Conservation (phyloP, 768 basidiomycete species). For the Naganishia randhawae region DNA sequence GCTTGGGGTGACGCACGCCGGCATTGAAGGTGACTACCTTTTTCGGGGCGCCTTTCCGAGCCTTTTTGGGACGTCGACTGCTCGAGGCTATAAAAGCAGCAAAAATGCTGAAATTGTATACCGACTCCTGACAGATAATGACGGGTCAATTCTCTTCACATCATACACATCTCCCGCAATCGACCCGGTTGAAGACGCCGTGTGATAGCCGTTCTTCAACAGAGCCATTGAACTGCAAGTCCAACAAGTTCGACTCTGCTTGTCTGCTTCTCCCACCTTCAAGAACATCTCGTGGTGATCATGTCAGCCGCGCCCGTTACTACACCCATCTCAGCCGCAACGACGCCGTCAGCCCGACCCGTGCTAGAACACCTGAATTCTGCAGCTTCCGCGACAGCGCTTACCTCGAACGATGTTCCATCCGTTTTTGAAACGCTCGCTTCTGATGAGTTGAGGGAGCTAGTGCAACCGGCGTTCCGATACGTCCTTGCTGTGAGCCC, state of each 20-base stretch:
- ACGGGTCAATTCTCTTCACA: background rate
- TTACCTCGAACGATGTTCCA: constrained; percentile 35
- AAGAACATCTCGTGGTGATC: background rate
- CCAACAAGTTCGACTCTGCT: background rate
- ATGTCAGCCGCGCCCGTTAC: constrained; percentile 1
- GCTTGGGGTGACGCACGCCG: too few species aligned
- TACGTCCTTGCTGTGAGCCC: constrained; percentile 79
- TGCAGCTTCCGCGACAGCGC: constrained; percentile 14
- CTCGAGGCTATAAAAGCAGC: background rate
- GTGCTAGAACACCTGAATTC: constrained; percentile 17
- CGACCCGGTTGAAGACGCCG: background rate
- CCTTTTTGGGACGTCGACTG: too few species aligned
- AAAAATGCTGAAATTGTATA: background rate
- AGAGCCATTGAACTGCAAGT: too few species aligned
- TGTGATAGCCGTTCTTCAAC: background rate
- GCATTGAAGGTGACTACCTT: too few species aligned
- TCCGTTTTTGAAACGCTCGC: constrained; percentile 82
- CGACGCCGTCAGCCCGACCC: constrained; percentile 5
- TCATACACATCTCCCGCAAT: background rate
- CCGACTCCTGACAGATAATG: background rate
- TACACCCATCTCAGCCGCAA: background rate
- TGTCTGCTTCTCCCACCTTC: background rate
- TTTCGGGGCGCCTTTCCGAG: too few species aligned
- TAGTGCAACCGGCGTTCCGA: constrained; percentile 89
- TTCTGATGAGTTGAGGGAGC: constrained; percentile 85